Evolutionary conservation across 108 stramenopile genomes (phyloP), one percentile per base, ranked within the genome.

Genomic region (Licmophora abbreviata): DNA sequence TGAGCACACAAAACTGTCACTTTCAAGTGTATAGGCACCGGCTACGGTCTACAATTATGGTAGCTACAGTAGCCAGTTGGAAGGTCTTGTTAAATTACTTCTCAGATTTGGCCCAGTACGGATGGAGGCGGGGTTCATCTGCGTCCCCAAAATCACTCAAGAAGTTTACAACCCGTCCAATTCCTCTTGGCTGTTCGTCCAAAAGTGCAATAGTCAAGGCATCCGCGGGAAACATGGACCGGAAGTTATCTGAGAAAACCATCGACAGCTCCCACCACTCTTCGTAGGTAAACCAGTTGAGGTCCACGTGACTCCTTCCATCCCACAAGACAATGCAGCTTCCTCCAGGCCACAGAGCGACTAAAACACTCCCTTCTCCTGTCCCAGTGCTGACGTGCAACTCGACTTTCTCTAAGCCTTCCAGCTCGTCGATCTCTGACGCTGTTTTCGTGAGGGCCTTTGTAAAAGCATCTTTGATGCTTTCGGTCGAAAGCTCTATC

Each of bases 241-340:
- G 30, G 33, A 50, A 50, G 14, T 18, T n/a, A 50, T 18, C 18
- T 8, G 45, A 23, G 34, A 35, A 49, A 11, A 29, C 25, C 12
- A 45, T 21, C 12, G 33, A 31, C 3, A 14, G 14, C 25, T 53
- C 27, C 24, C 12, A 5, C 33, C 14, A 46, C 51, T 83, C 74
- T 41, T 64, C 58, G 22, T 63, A 66, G 9, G 70, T 59, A 57
- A 79, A 85, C 7, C 79, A 33, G 46, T 85, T 85, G 21, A 79
- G 49, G 36, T 77, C 70, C 26, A 85, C 47, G 30, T 72, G 72
- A 14, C 23, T 43, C 20, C 44, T 47, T 29, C 84, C 84, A 58
- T 85, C 84, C 79, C 80, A 85, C 12, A 76, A 67, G 6, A 68
- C 50, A 8, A 57, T 37, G 2, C 69, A 40, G 25, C 54, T 66